Conservation (phyloP, 2,329 filamentous ascomycete species). For the Fusarium hostae region DNA sequence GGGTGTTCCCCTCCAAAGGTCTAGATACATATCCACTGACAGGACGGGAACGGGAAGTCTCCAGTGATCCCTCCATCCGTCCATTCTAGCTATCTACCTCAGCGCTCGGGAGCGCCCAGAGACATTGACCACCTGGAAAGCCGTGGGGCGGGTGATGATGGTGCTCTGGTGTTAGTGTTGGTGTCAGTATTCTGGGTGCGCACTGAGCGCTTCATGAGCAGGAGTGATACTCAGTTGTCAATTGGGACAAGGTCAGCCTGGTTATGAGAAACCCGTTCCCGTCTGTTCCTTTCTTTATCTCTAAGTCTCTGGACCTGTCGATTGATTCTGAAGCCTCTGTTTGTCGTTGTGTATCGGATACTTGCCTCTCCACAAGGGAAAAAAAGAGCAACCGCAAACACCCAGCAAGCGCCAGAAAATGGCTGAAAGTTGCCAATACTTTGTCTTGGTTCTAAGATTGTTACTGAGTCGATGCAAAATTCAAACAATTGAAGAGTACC, state of each 20-base stretch:
- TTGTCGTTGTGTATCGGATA: slow-evolving; percentile 21
- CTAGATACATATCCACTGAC: slow-evolving; percentile 26
- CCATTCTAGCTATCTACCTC: slow-evolving; percentile 13
- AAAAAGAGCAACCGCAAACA: slow-evolving; percentile 17
- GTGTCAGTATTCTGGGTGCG: not conserved
- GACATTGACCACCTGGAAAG: slow-evolving; percentile 19
- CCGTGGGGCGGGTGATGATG: slow-evolving; percentile 8
- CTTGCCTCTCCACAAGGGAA: slow-evolving; percentile 4
- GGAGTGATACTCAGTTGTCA: slow-evolving; percentile 6
- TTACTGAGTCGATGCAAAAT: not conserved
- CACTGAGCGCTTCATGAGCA: slow-evolving; percentile 18
- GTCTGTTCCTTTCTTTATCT: slow-evolving; percentile 9
- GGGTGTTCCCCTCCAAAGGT: slow-evolving; percentile 7
- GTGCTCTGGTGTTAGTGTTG: not conserved
- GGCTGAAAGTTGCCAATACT: slow-evolving; percentile 15
- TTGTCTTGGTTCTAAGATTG: not conserved
- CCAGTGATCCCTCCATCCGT: slow-evolving; percentile 25
- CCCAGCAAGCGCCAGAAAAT: slow-evolving; percentile 17
- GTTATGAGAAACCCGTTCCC: slow-evolving; percentile 12
- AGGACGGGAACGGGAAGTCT: slow-evolving; percentile 39
- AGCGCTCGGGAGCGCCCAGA: slow-evolving; percentile 39
- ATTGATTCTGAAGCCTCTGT: not conserved
- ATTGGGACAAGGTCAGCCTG: not conserved
- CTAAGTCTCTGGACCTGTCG: not conserved
- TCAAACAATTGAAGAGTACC: slow-evolving; percentile 7